Base-by-base conservation (phyloP, 2,329 filamentous ascomycete species). In the Coniella lustricola region DNA sequence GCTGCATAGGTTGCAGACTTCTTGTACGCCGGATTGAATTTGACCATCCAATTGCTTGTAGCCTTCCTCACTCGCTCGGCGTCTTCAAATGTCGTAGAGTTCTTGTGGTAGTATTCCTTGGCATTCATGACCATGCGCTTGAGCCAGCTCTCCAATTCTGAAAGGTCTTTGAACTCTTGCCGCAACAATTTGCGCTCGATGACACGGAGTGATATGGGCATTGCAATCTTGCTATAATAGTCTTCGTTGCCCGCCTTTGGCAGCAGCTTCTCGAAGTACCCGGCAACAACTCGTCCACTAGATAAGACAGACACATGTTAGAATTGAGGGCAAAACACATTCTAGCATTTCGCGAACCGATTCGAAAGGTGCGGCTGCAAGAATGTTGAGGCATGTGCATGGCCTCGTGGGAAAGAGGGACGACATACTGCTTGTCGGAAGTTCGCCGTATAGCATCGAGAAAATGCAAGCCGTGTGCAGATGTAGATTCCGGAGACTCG, bases 51-150 rank as follows among this genome's bases (percentile, higher is more conserved):
- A 60, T 90, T 91, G 63, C 86, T 90, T 35, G 91, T 75, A 3
- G 88, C 84, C 67, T 95, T 95, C 40, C 90, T 79, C 39, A 95
- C 79, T 42, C 88, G 81, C 66, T 95, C 90, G 8, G 90, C 88
- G 68, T 95, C 89, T 37, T 89, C 84, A 61, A 85, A 91, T 33
- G 85, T 75, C 49, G 81, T 70, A 0, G 87, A 88, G 37, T 76
- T 77, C 57, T 84, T 84, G 51, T 83, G 75, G 60, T 91, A 91
- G 67, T 81, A 93, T 46, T 88, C 82, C 65, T 95, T 95, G 32
- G 87, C 87, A 61, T 95, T 95, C 55, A 81, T 77, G 48, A 95
- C 85, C 76, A 95, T 86, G 54, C 89, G 83, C 71, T 93, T 94
- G 62, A 91, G 79, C 62, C 90, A 90, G 60, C 85, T 84, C 65